Evolutionary conservation across 2,329 filamentous ascomycete species (phyloP), one percentile per base, ranked within the genome.

Genomic region (Daldinia sp.): DNA sequence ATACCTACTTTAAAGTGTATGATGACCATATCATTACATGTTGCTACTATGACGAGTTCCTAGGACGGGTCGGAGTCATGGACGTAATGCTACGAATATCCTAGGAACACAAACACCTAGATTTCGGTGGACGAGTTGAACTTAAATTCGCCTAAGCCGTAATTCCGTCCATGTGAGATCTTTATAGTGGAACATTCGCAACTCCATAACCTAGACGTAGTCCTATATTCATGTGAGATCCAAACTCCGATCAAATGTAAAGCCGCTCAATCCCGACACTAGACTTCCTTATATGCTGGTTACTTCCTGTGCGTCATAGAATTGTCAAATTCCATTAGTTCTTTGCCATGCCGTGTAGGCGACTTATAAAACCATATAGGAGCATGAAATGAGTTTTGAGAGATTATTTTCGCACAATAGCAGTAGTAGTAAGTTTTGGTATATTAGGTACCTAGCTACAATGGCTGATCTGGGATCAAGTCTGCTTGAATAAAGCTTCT

Each of bases 1-100:
- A 37, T 9, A 35, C 37, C 13, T 23, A 23, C 20, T 57, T 4
- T 4, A 6, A 33, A 42, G 28, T 61, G n/a, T 42, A 62, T 68
- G 51, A 61, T 59, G 54, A 33, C 6, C 9, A 48, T 48, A 41
- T 9, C 12, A 39, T 46, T 18, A 12, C 7, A 44, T 54, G 13
- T 30, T 33, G 20, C 15, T 54, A 26, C 28, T 54, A 68, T 62
- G 65, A 65, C 39, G 65, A 44, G 7, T 30, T n/a, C 50, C 30
- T 10, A 56, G 51, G 41, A 28, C 20, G 39, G 53, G 12, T 30
- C 23, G 35, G 9, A n/a, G 54, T 62, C 62, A 56, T 62, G 15
- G 35, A 56, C 4, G 12, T 9, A 33, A 30, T 54, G n/a, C 28
- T 48, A 51, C 46, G 39, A 23, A 50, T 41, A 50, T 53, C 23